Evolutionary conservation across 139 green algal species (phyloP).

Genomic region (Yamagishiella unicocca): DNA sequence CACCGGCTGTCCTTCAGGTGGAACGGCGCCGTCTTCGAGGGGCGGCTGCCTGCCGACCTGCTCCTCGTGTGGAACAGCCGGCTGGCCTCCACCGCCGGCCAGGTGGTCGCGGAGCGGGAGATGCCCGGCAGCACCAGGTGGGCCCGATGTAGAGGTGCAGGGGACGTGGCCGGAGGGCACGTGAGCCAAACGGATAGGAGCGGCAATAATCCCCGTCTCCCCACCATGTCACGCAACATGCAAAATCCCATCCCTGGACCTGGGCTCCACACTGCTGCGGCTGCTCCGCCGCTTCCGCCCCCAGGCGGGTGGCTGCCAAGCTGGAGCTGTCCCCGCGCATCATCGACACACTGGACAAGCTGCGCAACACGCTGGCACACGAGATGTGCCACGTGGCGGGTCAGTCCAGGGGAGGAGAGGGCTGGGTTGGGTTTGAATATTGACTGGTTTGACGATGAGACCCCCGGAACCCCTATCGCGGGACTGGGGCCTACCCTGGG

Average conservation of each 20-base stretch:
- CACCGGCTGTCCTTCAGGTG: conserved; percentile 27
- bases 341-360: conserved; percentile 50
- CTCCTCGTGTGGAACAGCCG: conserved; percentile 71
- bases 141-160: background rate
- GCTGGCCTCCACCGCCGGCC: conserved; percentile 66
- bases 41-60: conserved; percentile 59
- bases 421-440: background rate
- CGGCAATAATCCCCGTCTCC: too few species aligned
- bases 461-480: too few species aligned
- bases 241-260: too few species aligned
- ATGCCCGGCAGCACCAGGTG: background rate
- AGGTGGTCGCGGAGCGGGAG: conserved; percentile 26
- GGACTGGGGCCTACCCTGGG: too few species aligned
- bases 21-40: conserved; percentile 70
- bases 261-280: too few species aligned
- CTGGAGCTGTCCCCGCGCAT: conserved; percentile 68
- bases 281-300: background rate
- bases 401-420: background rate
- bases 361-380: conserved; percentile 71
- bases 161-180: too few species aligned
- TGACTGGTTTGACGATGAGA: background rate
- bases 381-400: conserved; percentile 78
- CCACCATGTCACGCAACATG: too few species aligned
- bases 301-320: conserved; percentile 56
- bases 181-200: too few species aligned